Evolutionary conservation across 2,329 filamentous ascomycete genomes (phyloP).

Genomic region (Chaetomium strumarium): DNA sequence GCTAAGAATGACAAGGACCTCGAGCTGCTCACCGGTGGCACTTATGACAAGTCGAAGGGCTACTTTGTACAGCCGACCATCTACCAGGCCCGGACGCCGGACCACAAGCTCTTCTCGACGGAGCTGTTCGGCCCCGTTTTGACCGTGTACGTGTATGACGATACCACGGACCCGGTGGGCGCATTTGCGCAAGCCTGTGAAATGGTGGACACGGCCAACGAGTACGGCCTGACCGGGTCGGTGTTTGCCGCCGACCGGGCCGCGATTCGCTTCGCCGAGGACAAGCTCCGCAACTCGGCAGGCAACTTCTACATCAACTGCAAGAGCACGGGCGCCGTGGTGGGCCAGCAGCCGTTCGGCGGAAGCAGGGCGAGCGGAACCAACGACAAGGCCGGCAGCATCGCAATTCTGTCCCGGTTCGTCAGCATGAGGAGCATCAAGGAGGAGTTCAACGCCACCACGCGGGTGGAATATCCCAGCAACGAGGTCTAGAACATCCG

Average conservation of each 20-base stretch:
- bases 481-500: constrained; percentile 50
- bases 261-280: constrained; percentile 45
- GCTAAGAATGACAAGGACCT: constrained; percentile 39
- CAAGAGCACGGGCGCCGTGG: constrained; percentile 51
- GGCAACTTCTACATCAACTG: constrained; percentile 55
- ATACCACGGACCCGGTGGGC: constrained; percentile 35
- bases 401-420: constrained; percentile 44
- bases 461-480: constrained; percentile 62
- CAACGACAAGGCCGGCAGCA: constrained; percentile 52
- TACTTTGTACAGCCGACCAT: constrained; percentile 44
- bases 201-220: constrained; percentile 63
- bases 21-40: constrained; percentile 40
- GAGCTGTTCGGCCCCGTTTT: constrained; percentile 47
- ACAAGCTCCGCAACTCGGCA: constrained; percentile 46
- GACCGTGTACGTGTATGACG: constrained; percentile 42
- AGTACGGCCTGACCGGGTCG: constrained; percentile 54
- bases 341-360: constrained; percentile 52
- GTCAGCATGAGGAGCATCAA: constrained; percentile 48
- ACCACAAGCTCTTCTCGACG: constrained; percentile 39
- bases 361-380: constrained; percentile 48
- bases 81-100: constrained; percentile 36
- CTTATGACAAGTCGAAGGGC: constrained; percentile 37
- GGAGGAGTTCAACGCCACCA: constrained; percentile 66
- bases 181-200: constrained; percentile 47
- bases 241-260: constrained; percentile 44